Conservation (phyloP, 1,284 basidiomycete species). For the Chalciporus sp. region DNA sequence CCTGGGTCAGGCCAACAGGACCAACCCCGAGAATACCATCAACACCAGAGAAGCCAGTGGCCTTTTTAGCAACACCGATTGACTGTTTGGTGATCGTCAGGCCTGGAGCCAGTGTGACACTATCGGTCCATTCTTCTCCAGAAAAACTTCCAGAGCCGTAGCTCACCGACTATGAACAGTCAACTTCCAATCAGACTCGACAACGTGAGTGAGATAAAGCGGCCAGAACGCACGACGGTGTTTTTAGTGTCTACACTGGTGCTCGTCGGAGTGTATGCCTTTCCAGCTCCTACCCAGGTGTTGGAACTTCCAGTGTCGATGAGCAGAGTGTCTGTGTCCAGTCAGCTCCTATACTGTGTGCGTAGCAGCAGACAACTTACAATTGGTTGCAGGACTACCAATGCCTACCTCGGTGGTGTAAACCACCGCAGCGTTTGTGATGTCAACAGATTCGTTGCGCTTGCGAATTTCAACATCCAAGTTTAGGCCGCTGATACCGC, state of each 20-base stretch:
- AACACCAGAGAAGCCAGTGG: constrained; percentile 44
- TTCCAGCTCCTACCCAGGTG: constrained; percentile 40
- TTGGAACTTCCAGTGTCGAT: constrained; percentile 39
- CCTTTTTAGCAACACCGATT: constrained; percentile 48
- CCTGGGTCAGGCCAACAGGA: constrained; percentile 51
- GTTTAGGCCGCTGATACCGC: no score
- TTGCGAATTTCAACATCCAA: no score
- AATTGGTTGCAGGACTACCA: constrained; percentile 42
- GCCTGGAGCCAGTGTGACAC: constrained; percentile 43
- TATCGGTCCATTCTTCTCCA: constrained; percentile 52
- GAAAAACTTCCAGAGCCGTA: constrained; percentile 56
- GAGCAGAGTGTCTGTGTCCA: constrained; percentile 28
- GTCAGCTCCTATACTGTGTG: no score
- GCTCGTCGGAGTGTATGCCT: constrained; percentile 42
- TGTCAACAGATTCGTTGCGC: no score
- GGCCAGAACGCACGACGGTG: constrained; percentile 28
- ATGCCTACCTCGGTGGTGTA: constrained; percentile 44
- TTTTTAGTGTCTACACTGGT: constrained; percentile 47
- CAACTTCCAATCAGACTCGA: no score
- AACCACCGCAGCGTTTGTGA: constrained; percentile 24
- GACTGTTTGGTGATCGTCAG: constrained; percentile 51
- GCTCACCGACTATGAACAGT: not conserved
- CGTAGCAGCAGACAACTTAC: no score
- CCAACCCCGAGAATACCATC: constrained; percentile 59
- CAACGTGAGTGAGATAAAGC: no score